Percentiles rank a stretch among this genome's conserved stretches.
Evolutionary conservation across 106 monocot genomes (phyloP).

Genomic region (Vanilla planifolia): DNA sequence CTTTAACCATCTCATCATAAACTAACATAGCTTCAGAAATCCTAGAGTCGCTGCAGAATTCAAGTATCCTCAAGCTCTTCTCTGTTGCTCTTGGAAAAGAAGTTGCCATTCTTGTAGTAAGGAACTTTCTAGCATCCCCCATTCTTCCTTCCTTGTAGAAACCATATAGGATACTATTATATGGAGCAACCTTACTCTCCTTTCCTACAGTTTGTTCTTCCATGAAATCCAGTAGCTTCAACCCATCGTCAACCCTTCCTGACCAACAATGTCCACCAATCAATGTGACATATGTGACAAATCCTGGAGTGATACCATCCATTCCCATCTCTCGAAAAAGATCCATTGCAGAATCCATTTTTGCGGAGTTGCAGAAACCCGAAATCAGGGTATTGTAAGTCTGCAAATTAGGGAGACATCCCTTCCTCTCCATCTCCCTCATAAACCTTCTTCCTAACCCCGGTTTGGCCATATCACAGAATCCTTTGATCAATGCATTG

Average conservation of each 20-base stretch:
- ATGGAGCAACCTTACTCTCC: constrained; percentile 36
- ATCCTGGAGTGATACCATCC: constrained; percentile 38
- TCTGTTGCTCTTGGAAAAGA: constrained; percentile 46
- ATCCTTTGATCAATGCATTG: constrained; percentile 62
- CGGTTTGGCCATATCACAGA: constrained; percentile 42
- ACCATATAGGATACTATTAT: constrained; percentile 72
- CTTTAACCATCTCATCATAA: constrained; percentile 44
- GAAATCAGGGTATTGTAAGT: constrained; percentile 56
- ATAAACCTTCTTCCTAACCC: constrained; percentile 29
- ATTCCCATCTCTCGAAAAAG: constrained; percentile 45
- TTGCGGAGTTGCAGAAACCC: constrained; percentile 33
- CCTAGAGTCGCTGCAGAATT: constrained; percentile 24
- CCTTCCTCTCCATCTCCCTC: constrained; percentile 78
- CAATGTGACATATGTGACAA: constrained; percentile 47
- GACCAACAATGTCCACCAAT: constrained; percentile 51
- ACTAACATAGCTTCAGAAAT: constrained; percentile 40
- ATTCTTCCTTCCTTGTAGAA: constrained; percentile 40
- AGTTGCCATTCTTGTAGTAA: constrained; percentile 33
- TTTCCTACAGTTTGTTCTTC: constrained; percentile 33
- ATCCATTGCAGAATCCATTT: constrained; percentile 40
- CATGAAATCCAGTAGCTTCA: constrained; percentile 44
- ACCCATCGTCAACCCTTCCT: constrained; percentile 57
- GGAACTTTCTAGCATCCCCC: constrained; percentile 45
- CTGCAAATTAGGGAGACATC: constrained; percentile 49
- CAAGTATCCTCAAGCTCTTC: constrained; percentile 34